phyloP scores from a whole-genome alignment of 169 alveolate genomes.

The Eimeria praecox region DNA sequence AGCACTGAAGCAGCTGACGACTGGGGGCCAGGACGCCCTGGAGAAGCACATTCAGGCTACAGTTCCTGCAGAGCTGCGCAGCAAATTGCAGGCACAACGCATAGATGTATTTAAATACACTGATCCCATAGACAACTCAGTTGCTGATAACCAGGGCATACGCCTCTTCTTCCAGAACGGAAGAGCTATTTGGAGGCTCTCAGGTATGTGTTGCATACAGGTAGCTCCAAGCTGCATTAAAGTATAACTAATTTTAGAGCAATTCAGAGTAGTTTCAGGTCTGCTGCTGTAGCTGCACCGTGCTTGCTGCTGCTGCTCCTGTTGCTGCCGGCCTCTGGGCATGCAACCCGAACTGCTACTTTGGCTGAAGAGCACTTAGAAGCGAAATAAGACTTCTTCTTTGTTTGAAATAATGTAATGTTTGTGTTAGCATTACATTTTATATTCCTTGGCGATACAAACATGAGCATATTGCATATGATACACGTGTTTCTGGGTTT shows the following conservation, averaged over 20 bases:
- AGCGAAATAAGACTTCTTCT: neutral
- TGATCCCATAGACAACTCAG: slow-evolving; percentile 97
- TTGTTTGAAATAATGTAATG: neutral
- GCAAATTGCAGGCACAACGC: slow-evolving; percentile 10
- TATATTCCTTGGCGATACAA: no score
- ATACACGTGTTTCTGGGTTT: neutral
- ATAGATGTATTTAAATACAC: slow-evolving; percentile 93
- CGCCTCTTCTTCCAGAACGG: slow-evolving; percentile 93
- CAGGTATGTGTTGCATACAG: slow-evolving; percentile 88
- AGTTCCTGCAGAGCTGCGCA: neutral
- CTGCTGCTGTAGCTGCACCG: neutral
- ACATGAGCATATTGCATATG: no score
- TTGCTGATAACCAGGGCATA: slow-evolving; percentile 95
- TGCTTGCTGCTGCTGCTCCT: neutral
- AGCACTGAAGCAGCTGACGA: neutral
- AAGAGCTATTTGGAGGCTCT: slow-evolving; percentile 93
- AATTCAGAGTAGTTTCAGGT: neutral
- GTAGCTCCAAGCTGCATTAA: no score
- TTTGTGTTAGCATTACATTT: neutral
- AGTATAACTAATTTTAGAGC: no score
- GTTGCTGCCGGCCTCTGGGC: neutral
- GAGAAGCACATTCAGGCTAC: neutral
- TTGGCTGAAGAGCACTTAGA: neutral
- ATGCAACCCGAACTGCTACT: neutral
- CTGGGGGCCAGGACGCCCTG: slow-evolving; percentile 2